phyloP scores from a whole-genome alignment of 306 rosid species.

The Cicer judaicum region DNA sequence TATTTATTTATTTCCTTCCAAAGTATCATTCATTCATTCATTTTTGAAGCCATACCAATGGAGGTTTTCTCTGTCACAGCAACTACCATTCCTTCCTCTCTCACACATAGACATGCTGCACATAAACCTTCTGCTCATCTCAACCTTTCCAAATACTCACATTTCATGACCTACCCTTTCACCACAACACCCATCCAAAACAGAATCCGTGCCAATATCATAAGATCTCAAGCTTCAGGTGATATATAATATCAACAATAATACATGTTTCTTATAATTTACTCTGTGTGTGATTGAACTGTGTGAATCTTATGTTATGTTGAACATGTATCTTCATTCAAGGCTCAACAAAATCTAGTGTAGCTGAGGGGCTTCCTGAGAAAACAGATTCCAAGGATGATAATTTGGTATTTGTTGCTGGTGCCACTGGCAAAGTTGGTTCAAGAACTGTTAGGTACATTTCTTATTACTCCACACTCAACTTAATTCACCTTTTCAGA shows the following conservation, averaged over 20 bases:
- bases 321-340: neutral
- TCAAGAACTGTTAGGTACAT: conserved; percentile 89
- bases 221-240: conserved; percentile 77
- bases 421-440: conserved; percentile 96
- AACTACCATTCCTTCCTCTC: conserved; percentile 61
- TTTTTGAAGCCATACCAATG: conserved; percentile 62
- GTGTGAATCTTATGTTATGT: conserved; percentile 37
- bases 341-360: conserved; percentile 59
- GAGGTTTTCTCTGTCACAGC: conserved; percentile 62
- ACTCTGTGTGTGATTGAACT: conserved; percentile 19
- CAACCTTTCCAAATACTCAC: conserved; percentile 52
- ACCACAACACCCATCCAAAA: conserved; percentile 36
- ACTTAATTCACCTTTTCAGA: conserved; percentile 6
- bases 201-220: conserved; percentile 24
- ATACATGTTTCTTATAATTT: conserved; percentile 27
- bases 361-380: conserved; percentile 51
- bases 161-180: conserved; percentile 48
- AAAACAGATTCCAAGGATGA: conserved; percentile 64
- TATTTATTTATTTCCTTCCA: conserved; percentile 9
- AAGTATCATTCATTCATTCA: neutral
- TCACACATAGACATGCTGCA: conserved; percentile 44
- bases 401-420: conserved; percentile 92
- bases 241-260: neutral
- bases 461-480: conserved; percentile 6
- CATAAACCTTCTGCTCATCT: conserved; percentile 49